Conservation (phyloP, 225 moss, liverwort and hornwort species). For the Polytrichum formosum region DNA sequence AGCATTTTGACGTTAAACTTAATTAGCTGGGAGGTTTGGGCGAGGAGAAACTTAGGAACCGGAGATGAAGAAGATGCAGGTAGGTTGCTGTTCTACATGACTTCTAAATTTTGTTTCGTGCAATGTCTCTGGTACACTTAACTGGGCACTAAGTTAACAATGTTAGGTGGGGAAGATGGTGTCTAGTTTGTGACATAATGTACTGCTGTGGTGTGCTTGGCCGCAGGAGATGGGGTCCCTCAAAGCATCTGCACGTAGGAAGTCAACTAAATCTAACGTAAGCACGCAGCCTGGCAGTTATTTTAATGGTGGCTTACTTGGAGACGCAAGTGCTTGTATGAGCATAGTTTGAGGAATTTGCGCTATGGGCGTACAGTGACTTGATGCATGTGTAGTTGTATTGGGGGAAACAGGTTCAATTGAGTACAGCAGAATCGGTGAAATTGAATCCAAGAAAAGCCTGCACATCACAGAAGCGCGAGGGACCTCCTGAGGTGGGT, state of each 20-base stretch:
- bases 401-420: conserved; percentile 4
- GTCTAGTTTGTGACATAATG: not conserved
- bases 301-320: not conserved
- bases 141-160: too few relatives aligned
- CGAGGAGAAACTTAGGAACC: too few relatives aligned
- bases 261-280: conserved; percentile 9
- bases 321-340: not conserved
- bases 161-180: too few relatives aligned
- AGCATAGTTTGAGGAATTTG: not conserved
- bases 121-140: too few relatives aligned
- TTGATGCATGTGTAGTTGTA: not conserved
- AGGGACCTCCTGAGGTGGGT: not conserved
- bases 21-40: too few relatives aligned
- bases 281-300: not conserved
- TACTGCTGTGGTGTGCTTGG: not conserved
- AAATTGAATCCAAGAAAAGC: not conserved
- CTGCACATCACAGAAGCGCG: not conserved
- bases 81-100: too few relatives aligned
- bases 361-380: not conserved
- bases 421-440: not conserved
- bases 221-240: conserved; percentile 2
- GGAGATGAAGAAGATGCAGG: too few relatives aligned
- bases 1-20: too few relatives aligned
- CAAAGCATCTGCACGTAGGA: not conserved
- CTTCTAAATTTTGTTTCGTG: too few relatives aligned